Conservation (phyloP, 192 early-diverging fungal genomes). For the Powellomyces hirtus region DNA sequence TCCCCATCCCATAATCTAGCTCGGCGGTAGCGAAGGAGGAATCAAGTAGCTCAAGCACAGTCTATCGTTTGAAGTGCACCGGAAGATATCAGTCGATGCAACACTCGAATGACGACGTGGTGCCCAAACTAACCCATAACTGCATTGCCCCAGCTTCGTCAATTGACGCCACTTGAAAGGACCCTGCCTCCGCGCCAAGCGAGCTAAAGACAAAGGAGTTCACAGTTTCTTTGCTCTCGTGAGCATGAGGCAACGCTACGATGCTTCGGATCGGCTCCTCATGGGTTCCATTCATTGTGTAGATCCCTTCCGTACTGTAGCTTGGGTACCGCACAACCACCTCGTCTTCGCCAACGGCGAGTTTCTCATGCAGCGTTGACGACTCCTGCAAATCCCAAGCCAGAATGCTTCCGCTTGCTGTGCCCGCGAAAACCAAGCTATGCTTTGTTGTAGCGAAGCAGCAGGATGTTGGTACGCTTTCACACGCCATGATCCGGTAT, state of each 20-base stretch:
- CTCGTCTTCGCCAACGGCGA: conserved; percentile 3
- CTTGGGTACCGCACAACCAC: conserved; percentile 27
- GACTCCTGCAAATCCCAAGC: conserved; percentile 44
- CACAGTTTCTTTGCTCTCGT: neutral
- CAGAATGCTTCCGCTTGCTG: conserved; percentile 40
- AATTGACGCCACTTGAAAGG: conserved; percentile 38
- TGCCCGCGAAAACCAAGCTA: conserved; percentile 43
- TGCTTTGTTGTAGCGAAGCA: conserved; percentile 29
- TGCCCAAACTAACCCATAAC: conserved; percentile 47
- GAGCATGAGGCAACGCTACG: conserved; percentile 18
- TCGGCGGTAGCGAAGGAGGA: conserved; percentile 20
- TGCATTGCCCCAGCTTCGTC: conserved; percentile 39
- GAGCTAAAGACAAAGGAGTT: neutral
- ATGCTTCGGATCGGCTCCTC: conserved; percentile 20
- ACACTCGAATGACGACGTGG: no score
- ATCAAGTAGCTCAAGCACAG: conserved; percentile 24
- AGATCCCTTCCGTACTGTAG: conserved; percentile 38
- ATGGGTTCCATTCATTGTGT: conserved; percentile 22
- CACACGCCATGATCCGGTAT: conserved; percentile 37
- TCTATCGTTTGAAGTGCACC: no score
- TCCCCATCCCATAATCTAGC: conserved; percentile 39
- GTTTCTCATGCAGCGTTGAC: conserved; percentile 9
- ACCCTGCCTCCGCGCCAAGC: conserved; percentile 6
- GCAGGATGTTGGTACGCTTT: conserved; percentile 27
- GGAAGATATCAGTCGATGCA: no score